Evolutionary conservation across 2,329 filamentous ascomycete genomes (phyloP).

Genomic region (Verticillium dahliae): DNA sequence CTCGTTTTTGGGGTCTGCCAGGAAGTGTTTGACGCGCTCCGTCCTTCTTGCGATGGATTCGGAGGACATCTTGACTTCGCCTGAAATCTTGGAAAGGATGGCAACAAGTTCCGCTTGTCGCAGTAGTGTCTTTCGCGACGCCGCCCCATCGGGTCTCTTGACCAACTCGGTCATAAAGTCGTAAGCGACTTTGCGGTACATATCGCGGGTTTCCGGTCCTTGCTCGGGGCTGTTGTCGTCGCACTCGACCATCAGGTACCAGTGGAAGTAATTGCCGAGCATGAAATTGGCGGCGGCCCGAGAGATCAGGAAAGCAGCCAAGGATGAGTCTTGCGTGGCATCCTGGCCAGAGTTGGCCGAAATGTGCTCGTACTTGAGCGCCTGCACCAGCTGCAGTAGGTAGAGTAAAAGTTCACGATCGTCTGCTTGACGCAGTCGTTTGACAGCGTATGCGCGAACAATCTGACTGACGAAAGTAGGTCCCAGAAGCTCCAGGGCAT

Average conservation of each 20-base stretch:
- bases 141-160: conserved; percentile 60
- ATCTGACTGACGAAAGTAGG: conserved; percentile 84
- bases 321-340: conserved; percentile 66
- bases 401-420: conserved; percentile 90
- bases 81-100: conserved; percentile 80
- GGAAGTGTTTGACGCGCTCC: conserved; percentile 74
- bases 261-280: conserved; percentile 91
- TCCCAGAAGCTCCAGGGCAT: conserved; percentile 87
- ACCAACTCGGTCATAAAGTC: conserved; percentile 91
- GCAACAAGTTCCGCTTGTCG: conserved; percentile 87
- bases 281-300: conserved; percentile 83
- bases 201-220: conserved; percentile 66
- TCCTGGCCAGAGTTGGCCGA: conserved; percentile 50
- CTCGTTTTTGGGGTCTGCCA: conserved; percentile 88
- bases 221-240: conserved; percentile 77
- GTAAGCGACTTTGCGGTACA: conserved; percentile 90
- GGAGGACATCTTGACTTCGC: conserved; percentile 75
- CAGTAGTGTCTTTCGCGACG: conserved; percentile 68
- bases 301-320: conserved; percentile 83
- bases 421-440: conserved; percentile 83
- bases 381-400: conserved; percentile 88
- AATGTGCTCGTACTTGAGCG: conserved; percentile 86
- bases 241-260: conserved; percentile 98
- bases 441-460: conserved; percentile 88
- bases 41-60: conserved; percentile 75